Evolutionary conservation across 345 rosid genomes (phyloP).

Genomic region (Gossypium australe): DNA sequence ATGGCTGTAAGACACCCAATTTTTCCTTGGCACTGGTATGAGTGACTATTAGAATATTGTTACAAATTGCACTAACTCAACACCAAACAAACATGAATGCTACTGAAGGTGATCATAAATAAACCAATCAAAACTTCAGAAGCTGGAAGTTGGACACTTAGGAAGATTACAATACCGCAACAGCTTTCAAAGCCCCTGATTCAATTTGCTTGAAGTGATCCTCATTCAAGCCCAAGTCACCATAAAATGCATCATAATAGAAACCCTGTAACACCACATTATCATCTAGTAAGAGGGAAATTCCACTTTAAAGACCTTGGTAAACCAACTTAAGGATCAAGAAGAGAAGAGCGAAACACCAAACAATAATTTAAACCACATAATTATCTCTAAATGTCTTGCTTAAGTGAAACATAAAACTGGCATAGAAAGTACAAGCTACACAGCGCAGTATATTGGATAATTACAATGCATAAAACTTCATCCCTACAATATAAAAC

Average conservation of each 20-base stretch:
- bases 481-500: neutral
- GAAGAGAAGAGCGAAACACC: neutral
- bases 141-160: neutral
- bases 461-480: neutral
- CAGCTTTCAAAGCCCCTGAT: constrained; percentile 65
- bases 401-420: neutral
- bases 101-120: neutral
- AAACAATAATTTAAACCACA: neutral
- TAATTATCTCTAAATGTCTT: neutral
- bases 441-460: neutral
- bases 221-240: constrained; percentile 79
- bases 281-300: constrained; percentile 5
- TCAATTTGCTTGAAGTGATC: constrained; percentile 79
- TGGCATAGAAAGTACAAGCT: neutral
- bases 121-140: neutral
- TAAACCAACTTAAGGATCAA: constrained; percentile 8
- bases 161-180: constrained; percentile 42
- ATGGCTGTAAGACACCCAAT: neutral
- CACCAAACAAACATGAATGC: constrained; percentile 1
- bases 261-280: constrained; percentile 61
- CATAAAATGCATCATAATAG: constrained; percentile 95
- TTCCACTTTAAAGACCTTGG: neutral
- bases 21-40: neutral
- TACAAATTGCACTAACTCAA: neutral
- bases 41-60: neutral